Percentiles rank a stretch among this genome's conserved stretches.
phyloP scores from a whole-genome alignment of 2,329 filamentous ascomycete genomes.

The Sarocladiaceae sp. region DNA sequence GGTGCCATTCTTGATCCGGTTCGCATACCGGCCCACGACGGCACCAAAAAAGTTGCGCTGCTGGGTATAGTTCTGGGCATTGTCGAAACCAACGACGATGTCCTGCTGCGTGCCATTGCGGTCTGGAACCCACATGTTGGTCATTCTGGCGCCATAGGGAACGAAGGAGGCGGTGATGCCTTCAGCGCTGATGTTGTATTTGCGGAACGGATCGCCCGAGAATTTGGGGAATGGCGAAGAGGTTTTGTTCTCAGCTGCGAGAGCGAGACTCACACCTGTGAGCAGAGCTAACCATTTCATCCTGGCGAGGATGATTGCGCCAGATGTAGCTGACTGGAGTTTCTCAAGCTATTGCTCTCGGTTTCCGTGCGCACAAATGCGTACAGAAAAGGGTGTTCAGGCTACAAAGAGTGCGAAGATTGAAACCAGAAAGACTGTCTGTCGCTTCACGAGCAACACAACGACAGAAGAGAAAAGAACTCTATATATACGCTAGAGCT shows the following conservation, averaged over 20 bases:
- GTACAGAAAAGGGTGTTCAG: no score
- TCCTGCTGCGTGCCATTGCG: conserved; percentile 3
- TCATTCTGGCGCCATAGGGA: conserved; percentile 1
- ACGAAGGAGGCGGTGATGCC: conserved; percentile 5
- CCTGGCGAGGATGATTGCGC: neutral
- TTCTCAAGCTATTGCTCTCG: neutral
- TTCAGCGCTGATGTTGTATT: conserved; percentile 7
- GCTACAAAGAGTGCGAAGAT: no score
- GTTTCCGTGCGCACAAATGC: no score
- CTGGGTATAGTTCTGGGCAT: neutral
- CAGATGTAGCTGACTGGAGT: neutral
- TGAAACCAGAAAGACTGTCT: no score
- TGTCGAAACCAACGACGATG: conserved; percentile 7
- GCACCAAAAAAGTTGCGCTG: conserved; percentile 7
- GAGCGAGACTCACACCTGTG: neutral
- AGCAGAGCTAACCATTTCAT: conserved; percentile 2
- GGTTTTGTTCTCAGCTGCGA: neutral
- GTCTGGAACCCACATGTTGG: conserved; percentile 8
- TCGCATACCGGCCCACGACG: conserved; percentile 6
- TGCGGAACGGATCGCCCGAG: conserved; percentile 4
- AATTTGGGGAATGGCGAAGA: neutral
- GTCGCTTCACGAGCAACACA: neutral
- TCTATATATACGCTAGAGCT: neutral
- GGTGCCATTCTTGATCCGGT: conserved; percentile 8
- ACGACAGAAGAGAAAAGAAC: neutral